Conservation (phyloP, 352 stramenopile species). For the Phytophthora hibernalis region DNA sequence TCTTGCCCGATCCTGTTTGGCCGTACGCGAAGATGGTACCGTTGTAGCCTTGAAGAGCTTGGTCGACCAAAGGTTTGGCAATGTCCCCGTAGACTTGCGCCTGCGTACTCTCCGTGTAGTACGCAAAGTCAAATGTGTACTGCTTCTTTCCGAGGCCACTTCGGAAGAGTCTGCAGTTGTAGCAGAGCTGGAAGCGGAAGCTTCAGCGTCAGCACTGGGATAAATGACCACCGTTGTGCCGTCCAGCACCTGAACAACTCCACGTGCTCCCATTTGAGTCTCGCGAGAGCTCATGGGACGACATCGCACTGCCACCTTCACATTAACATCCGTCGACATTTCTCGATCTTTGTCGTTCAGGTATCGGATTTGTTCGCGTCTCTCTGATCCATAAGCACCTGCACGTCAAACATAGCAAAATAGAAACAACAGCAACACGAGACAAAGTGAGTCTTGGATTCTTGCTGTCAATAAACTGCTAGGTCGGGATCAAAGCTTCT, state of each 20-base stretch:
- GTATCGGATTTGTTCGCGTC: constrained; percentile 19
- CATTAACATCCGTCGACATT: constrained; percentile 86
- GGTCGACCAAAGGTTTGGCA: constrained; percentile 75
- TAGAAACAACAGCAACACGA: constrained; percentile 4
- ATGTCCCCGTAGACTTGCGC: constrained; percentile 83
- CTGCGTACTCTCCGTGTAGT: constrained; percentile 78
- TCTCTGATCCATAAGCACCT: constrained; percentile 8
- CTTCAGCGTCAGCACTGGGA: constrained; percentile 22
- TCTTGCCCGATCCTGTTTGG: constrained; percentile 85
- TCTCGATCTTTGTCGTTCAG: background rate
- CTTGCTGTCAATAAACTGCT: constrained; percentile 25
- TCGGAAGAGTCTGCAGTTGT: constrained; percentile 12
- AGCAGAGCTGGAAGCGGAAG: constrained; percentile 19
- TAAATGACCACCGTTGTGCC: constrained; percentile 67
- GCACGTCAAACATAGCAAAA: too few relatives aligned
- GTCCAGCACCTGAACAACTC: constrained; percentile 68
- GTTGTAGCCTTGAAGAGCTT: constrained; percentile 84
- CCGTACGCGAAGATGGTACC: constrained; percentile 84
- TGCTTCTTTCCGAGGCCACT: constrained; percentile 39
- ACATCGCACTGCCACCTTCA: constrained; percentile 91
- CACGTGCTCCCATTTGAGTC: constrained; percentile 56
- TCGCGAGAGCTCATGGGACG: constrained; percentile 88
- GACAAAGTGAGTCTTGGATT: constrained; percentile 22
- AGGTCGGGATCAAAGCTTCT: constrained; percentile 11
- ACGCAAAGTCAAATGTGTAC: constrained; percentile 91